phyloP scores from a whole-genome alignment of 2,329 filamentous ascomycete species.

The Monosporascus cannonballus region DNA sequence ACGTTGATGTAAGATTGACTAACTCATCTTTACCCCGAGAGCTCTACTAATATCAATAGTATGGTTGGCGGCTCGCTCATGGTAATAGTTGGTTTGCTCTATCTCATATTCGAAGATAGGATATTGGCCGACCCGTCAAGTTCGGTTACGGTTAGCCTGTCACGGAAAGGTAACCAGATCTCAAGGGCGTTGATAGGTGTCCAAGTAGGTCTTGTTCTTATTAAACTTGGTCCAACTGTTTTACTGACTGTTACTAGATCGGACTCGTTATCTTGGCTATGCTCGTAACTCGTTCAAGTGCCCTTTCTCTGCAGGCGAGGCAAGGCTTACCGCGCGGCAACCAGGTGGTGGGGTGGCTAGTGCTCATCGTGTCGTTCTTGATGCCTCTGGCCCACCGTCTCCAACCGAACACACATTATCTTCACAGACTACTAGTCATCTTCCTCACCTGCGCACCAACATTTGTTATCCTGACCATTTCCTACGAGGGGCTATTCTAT shows the following conservation, averaged over 20 bases:
- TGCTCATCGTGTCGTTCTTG: conserved; percentile 69
- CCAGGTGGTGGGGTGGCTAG: conserved; percentile 77
- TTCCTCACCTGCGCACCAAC: conserved; percentile 90
- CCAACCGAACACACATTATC: conserved; percentile 77
- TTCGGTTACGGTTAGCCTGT: conserved; percentile 14
- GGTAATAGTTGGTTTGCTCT: conserved; percentile 67
- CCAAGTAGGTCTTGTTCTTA: conserved; percentile 43
- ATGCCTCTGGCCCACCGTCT: conserved; percentile 78
- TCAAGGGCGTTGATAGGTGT: conserved; percentile 58
- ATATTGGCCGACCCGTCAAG: conserved; percentile 40
- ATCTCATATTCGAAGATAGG: conserved; percentile 71
- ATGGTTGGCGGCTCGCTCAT: conserved; percentile 72
- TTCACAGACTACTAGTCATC: conserved; percentile 81
- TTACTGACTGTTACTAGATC: conserved; percentile 37
- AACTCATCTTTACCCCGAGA: not conserved
- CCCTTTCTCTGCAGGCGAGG: conserved; percentile 78
- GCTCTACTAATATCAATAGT: conserved; percentile 36
- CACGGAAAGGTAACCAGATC: conserved; percentile 32
- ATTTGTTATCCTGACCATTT: conserved; percentile 94
- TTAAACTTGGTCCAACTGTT: not conserved
- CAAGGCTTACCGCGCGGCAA: conserved; percentile 81
- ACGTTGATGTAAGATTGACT: conserved; percentile 27
- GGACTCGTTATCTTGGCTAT: conserved; percentile 77
- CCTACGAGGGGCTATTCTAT: conserved; percentile 96
- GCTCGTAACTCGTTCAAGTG: conserved; percentile 79